phyloP scores from a whole-genome alignment of 2,329 filamentous ascomycete genomes.

The Scleromitrula shiraiana region DNA sequence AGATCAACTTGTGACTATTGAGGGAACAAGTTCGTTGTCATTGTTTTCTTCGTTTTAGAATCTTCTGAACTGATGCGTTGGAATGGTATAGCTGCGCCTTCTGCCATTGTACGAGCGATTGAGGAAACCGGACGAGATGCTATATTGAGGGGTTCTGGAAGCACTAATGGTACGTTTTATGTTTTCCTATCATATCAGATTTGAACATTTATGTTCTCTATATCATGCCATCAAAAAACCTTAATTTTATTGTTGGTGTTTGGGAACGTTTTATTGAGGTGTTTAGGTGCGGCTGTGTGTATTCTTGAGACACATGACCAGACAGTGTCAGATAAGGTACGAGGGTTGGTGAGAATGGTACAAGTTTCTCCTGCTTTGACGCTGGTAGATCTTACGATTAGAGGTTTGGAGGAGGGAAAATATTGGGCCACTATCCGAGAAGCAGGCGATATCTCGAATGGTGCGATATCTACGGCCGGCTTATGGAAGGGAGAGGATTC shows the following conservation, averaged over 20 bases:
- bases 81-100: conserved; percentile 61
- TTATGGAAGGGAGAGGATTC: conserved; percentile 54
- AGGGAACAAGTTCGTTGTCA: conserved; percentile 64
- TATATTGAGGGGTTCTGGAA: conserved; percentile 82
- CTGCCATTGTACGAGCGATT: conserved; percentile 80
- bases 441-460: conserved; percentile 77
- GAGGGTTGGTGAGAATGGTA: conserved; percentile 87
- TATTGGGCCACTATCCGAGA: conserved; percentile 82
- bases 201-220: too few relatives aligned
- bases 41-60: background rate
- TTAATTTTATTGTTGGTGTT: background rate
- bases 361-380: conserved; percentile 74
- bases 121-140: conserved; percentile 87
- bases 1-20: conserved; percentile 74
- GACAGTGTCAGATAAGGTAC: conserved; percentile 57
- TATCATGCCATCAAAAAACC: too few relatives aligned
- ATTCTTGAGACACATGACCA: conserved; percentile 81
- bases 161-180: conserved; percentile 67
- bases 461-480: conserved; percentile 72
- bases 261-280: conserved; percentile 1
- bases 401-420: conserved; percentile 69
- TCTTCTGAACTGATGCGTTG: conserved; percentile 11
- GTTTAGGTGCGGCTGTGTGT: conserved; percentile 72
- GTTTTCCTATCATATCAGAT: conserved; percentile 6
- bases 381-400: conserved; percentile 79